Evolutionary conservation across 23 red algal species (phyloP), one percentile per base, ranked within the genome.

Genomic region (Gracilaria gracilis): DNA sequence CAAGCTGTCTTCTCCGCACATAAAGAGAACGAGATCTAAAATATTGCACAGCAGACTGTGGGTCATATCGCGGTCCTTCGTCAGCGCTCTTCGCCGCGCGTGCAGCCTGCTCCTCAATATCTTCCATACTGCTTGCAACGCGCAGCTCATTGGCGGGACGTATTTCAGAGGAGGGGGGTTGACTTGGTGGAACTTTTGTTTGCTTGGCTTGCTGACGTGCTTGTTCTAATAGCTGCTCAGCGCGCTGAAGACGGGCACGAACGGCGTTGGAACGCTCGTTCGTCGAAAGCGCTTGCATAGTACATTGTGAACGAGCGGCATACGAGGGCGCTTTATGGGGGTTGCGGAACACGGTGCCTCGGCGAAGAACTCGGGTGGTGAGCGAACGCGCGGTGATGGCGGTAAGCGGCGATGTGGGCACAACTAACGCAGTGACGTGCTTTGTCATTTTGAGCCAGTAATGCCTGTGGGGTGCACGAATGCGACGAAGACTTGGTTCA

Each of bases 21-120:
- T 93, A 71, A 16, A 99, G 44, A 0, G 87, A 23, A n/a, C 87
- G 66, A 29, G 59, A 71, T 32, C 57, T 70, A 34, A 96, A 99
- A 20, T 87, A 91, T 12, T 67, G 74, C 47, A 79, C 65, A 20
- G 92, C 86, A 16, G 73, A 61, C 32, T 67, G 76, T 2, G 94
- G 93, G 57, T 96, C 93, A 75, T 99, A 99, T 1, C 97, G 85
- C 16, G 94, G 88, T 27, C 78, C 93, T 9, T 84, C 84, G 14
- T 88, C 90, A 11, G 90, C 95, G 25, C 80, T 66, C 57, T 91
- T 97, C 21, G 86, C 83, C 19, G 88, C 86, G 55, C 61, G 54
- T 27, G 79, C 76, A 39, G 93, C 93, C 48, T 76, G 85, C 53
- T 95, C 85, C 49, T 95, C 93, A 17, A 78, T 31, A 16, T 31